Conservation (phyloP, 257 asterid genomes). For the Solanum ahanhuiri region DNA sequence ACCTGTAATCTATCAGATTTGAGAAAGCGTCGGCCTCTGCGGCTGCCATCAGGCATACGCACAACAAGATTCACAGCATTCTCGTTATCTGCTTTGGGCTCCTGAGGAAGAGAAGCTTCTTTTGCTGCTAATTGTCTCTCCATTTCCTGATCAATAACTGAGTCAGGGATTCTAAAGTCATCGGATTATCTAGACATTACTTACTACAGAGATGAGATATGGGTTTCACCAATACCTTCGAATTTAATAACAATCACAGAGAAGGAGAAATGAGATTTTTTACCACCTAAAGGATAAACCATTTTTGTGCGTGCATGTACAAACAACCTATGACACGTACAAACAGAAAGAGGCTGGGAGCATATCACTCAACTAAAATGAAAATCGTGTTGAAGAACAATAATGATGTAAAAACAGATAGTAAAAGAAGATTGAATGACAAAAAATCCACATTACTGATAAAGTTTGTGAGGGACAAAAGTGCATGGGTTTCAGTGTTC, state of each 20-base stretch:
- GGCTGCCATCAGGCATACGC: slow-evolving; percentile 92
- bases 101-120: slow-evolving; percentile 90
- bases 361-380: neutral
- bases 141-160: slow-evolving; percentile 44
- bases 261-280: neutral
- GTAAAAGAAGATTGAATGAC: neutral
- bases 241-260: neutral
- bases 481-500: neutral
- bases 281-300: neutral
- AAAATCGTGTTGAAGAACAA: neutral
- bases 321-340: neutral
- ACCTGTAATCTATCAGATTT: slow-evolving; percentile 91
- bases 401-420: neutral
- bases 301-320: neutral
- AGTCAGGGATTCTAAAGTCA: neutral
- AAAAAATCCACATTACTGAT: neutral
- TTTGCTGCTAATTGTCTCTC: slow-evolving; percentile 83
- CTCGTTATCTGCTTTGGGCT: slow-evolving; percentile 71
- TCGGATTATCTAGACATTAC: neutral
- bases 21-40: slow-evolving; percentile 89
- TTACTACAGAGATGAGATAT: neutral
- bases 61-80: slow-evolving; percentile 84
- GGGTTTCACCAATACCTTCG: neutral
- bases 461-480: neutral
- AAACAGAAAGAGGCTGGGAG: neutral